Evolutionary conservation across 495 filamentous ascomycete species (phyloP), one percentile per base, ranked within the genome.

Genomic region (Penicillium lividum): DNA sequence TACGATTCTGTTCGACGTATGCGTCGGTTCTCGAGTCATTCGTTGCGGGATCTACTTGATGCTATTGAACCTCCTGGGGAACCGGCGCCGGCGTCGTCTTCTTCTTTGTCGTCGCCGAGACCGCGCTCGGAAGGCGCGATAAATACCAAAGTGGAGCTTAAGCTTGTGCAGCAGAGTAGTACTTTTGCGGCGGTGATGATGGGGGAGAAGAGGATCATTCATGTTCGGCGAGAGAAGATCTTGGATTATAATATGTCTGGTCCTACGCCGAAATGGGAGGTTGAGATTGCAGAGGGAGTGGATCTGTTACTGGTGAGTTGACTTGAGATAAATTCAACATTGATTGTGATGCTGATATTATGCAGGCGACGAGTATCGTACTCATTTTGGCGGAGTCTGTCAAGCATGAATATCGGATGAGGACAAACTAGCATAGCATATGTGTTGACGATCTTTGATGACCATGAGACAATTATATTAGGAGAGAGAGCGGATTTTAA

Each of bases 231-330:
- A 25, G 57, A 57, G 28, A 57, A 62, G 56, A 52, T 54, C 10
- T 48, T 69, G 38, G 59, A 65, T 49, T 56, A 40, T 45, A 43
- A 46, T 30, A 30, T 53, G 33, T 53, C 53, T 9, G 59, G 53
- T 38, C 27, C 51, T 42, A 58, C 57, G 54, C 42, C 57, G 36
- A 54, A 52, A 53, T 69, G 67, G 67, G 64, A 69, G 46, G 61
- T 64, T 15, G 61, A 64, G 49, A 50, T 69, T 61, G 59, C 59
- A 0, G 64, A 69, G 49, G 64, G 67, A 1, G 67, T 69, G 43
- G 67, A 69, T 61, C 57, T 69, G 50, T 48, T 69, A 22, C 43
- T 69, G 52, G 67, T 69, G 38, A 60, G 66, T 67, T 36, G 33
- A 11, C 9, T 11, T 11, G 22, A 11, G 33, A 36, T 11, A 13